phyloP scores from a whole-genome alignment of 495 filamentous ascomycete genomes.

The Staphylotrichum longicolle region DNA sequence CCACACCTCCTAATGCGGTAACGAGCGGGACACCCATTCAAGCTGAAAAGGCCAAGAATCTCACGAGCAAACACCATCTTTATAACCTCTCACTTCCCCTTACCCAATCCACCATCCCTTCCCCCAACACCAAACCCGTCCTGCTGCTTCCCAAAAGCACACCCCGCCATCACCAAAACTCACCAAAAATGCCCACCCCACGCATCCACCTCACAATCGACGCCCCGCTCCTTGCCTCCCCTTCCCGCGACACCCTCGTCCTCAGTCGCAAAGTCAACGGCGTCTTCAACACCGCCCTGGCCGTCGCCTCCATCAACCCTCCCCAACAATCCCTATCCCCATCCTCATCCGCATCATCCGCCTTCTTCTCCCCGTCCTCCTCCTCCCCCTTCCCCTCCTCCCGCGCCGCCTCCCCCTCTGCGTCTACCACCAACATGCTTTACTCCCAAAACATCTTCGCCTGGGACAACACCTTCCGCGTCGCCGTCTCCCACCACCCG shows the following conservation, averaged over 20 bases:
- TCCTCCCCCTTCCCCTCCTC: not conserved
- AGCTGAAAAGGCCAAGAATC: no score
- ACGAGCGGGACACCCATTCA: no score
- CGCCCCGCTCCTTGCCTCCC: not conserved
- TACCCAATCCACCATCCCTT: no score
- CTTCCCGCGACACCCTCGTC: not conserved
- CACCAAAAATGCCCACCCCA: not conserved
- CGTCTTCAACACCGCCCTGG: not conserved
- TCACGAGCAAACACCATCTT: no score
- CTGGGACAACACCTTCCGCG: not conserved
- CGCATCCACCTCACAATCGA: constrained; percentile 1
- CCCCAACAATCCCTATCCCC: no score
- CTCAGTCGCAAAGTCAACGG: not conserved
- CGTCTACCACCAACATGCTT: not conserved
- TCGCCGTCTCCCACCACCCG: not conserved
- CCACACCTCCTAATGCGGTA: no score
- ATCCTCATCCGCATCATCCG: no score
- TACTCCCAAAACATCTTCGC: not conserved
- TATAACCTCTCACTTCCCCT: no score
- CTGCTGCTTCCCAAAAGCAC: no score
- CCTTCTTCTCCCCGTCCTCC: no score
- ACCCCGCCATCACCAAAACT: not conserved
- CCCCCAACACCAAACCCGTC: not conserved
- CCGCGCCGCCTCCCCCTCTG: no score
- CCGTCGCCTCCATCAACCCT: not conserved